Conservation (phyloP, 306 rosid genomes). For the peach (Prunus persica) region Prunus_persica_NCBIv2 NC_034012.1:3816501-3817000, state of each 20-base stretch:
- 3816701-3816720: no score
- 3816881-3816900: conserved; percentile 38
- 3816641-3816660: background rate
- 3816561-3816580: conserved; percentile 9
- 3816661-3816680: background rate
- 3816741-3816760: background rate
- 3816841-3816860: background rate
- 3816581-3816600: conserved; percentile 13
- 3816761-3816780: background rate
- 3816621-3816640: background rate
- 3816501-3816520: conserved; percentile 77
- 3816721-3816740: background rate
- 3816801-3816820: background rate
- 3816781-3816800: background rate
- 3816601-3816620: conserved; percentile 24
- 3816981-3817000: conserved; percentile 36
- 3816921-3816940: conserved; percentile 34
- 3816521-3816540: conserved; percentile 61
- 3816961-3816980: conserved; percentile 75
- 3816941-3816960: conserved; percentile 32
- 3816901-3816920: conserved; percentile 39
- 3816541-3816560: background rate
- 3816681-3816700: background rate
- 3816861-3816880: conserved; percentile 1
- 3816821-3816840: background rate